These are phyloP conservation scores for Raffaelea ambrosiae DNA, from an alignment of 2,329 filamentous ascomycete species.

Conservation along the genomic window DNA sequence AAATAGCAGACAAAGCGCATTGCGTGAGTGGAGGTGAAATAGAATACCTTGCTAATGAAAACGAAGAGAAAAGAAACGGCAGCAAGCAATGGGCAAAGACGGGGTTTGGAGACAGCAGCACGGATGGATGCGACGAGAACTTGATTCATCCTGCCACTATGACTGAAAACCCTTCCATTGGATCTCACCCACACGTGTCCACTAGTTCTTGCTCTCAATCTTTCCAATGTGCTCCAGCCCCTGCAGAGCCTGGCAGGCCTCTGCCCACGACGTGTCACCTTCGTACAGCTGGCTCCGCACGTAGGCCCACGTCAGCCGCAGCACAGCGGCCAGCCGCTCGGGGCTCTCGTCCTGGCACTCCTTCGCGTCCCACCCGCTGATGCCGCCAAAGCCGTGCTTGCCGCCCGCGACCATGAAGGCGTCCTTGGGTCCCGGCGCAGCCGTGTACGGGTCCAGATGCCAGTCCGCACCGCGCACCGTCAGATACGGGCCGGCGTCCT, in stretches of 20 bases:
- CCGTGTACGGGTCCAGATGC: constrained; percentile 27
- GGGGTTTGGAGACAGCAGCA: no score
- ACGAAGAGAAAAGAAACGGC: no score
- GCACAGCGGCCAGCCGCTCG: constrained; percentile 23
- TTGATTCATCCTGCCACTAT: no score
- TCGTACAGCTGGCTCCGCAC: constrained; percentile 26
- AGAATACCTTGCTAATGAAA: no score
- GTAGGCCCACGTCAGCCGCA: constrained; percentile 29
- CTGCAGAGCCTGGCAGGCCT: constrained; percentile 19
- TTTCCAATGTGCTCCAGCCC: constrained; percentile 17
- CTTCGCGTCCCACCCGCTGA: constrained; percentile 26
- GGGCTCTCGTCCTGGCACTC: constrained; percentile 26
- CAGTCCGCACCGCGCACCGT: constrained; percentile 26
- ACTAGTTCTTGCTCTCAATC: constrained; percentile 19
- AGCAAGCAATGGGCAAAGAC: no score
- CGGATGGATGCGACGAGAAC: no score
- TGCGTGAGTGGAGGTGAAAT: no score
- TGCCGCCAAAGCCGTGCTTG: constrained; percentile 28
- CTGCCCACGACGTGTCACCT: constrained; percentile 22
- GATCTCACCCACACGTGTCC: no score
- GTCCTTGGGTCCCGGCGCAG: constrained; percentile 23
- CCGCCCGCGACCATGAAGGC: constrained; percentile 24
- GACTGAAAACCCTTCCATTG: no score
- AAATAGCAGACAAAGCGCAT: no score
- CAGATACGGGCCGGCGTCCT: constrained; percentile 24